Evolutionary conservation across 345 rosid genomes (phyloP), one percentile per base, ranked within the genome.

Genomic region (Salix caprea): DNA sequence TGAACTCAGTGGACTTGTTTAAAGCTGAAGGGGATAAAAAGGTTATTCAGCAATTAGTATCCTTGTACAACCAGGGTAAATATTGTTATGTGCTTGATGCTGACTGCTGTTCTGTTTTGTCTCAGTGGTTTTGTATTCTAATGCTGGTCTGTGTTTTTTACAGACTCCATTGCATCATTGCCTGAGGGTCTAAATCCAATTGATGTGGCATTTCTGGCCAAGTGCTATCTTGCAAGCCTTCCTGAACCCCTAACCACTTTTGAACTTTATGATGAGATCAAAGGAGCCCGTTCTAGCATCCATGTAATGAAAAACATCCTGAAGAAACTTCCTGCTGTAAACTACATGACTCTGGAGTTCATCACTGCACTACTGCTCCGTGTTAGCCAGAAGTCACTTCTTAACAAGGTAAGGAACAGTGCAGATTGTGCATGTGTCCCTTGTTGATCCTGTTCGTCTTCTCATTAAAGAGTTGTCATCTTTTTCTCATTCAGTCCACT

Each of bases 161-260:
- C 87, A 95, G 99, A 93, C 82, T 84, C 85, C 52, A 87, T 82
- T 76, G 89, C 93, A 42, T 77, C 91, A 76, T 79, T 93, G 78
- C 97, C 96, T 6, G 99, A 93, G 81, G 92, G 94, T 32, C 62
- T 89, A 74, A 90, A 84, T 83, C 89, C 97, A 69, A 58, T 86
- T 83, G 93, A 90, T 78, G 90, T 90, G 23, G 97, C 99, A 23
- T 90, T 88, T 70, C 86, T 95, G 24, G 72, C 82, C 77, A 95
- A 95, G 78, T 95, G 85, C 80, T 95, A 91, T 81, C 92, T 95
- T 61, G 93, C 97, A 23, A 95, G 99, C 84, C 97, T 95, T 87
- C 97, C 97, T 1, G 90, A 86, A 79, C 97, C 99, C 23, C 83
- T 95, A 66, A 88, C 91, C 62, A 91, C 97, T 30, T 90, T 89